A percentile compares a stretch with the other conserved stretches of the same genome.
Evolutionary conservation across 2,329 filamentous ascomycete species (phyloP).

Genomic region (Trichoderma endophyticum): DNA sequence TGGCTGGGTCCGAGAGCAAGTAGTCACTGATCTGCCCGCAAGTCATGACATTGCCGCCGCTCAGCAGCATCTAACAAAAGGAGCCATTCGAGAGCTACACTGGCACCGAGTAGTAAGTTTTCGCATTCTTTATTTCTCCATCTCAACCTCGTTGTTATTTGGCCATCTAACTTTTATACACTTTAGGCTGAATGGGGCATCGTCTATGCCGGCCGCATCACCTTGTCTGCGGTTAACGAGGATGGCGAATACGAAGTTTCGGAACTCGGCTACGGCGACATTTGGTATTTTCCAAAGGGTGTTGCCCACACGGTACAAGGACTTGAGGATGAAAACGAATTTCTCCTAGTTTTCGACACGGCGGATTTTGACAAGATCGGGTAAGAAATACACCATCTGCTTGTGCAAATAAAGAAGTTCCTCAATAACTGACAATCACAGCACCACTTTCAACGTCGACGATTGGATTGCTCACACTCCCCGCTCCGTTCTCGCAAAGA

Average conservation of each 20-base stretch:
- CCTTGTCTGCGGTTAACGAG: slow-evolving; percentile 61
- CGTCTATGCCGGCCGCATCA: slow-evolving; percentile 55
- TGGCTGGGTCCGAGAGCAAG: slow-evolving; percentile 65
- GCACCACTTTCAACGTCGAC: slow-evolving; percentile 68
- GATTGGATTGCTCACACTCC: slow-evolving; percentile 69
- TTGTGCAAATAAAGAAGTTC: too few relatives aligned
- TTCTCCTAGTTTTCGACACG: slow-evolving; percentile 63
- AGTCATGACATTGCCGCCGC: slow-evolving; percentile 66
- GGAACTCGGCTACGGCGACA: slow-evolving; percentile 58
- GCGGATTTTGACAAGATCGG: slow-evolving; percentile 62
- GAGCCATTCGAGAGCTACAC: slow-evolving; percentile 62
- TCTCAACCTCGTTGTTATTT: background rate
- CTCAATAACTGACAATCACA: slow-evolving; percentile 24
- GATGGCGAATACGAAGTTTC: slow-evolving; percentile 54
- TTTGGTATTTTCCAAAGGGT: slow-evolving; percentile 69
- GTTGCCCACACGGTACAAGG: slow-evolving; percentile 62
- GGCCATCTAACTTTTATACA: background rate
- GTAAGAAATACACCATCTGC: slow-evolving; percentile 32
- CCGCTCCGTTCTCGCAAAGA: slow-evolving; percentile 60
- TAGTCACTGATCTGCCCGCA: slow-evolving; percentile 62
- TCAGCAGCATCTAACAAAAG: slow-evolving; percentile 66
- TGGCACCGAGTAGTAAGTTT: slow-evolving; percentile 62
- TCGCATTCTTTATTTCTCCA: background rate
- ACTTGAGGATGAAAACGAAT: slow-evolving; percentile 65
- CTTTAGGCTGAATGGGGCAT: slow-evolving; percentile 63